Conservation (phyloP, 2,329 filamentous ascomycete species). For the Arthrobotrys entomopaga region DNA sequence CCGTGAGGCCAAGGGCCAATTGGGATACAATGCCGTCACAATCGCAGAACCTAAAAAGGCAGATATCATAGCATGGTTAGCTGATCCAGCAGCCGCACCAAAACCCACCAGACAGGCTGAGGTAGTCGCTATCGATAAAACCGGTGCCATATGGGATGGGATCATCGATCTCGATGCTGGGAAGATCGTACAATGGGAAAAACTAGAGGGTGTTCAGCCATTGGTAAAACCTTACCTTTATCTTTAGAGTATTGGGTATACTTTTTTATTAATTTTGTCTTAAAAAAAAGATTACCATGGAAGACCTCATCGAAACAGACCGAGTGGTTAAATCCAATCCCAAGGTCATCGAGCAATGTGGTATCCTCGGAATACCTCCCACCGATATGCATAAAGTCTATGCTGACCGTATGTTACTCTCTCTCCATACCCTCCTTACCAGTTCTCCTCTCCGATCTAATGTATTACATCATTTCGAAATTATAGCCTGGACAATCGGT, state of each 20-base stretch:
- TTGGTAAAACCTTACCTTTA: conserved; percentile 67
- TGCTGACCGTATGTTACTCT: conserved; percentile 78
- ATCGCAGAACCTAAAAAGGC: conserved; percentile 86
- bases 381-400: conserved; percentile 95
- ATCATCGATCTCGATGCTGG: conserved; percentile 75
- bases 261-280: conserved; percentile 14
- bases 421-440: not conserved
- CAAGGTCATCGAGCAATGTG: conserved; percentile 90
- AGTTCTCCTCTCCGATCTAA: not conserved
- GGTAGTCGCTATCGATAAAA: conserved; percentile 81
- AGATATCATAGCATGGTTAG: conserved; percentile 83
- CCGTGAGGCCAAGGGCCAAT: conserved; percentile 73
- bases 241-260: too few species aligned
- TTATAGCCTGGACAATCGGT: conserved; percentile 85
- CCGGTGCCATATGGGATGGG: conserved; percentile 83
- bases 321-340: conserved; percentile 78
- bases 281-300: conserved; percentile 78
- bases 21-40: conserved; percentile 87
- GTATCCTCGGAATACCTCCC: conserved; percentile 79
- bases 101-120: conserved; percentile 79
- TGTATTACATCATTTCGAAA: conserved; percentile 1
- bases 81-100: conserved; percentile 69
- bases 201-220: conserved; percentile 80
- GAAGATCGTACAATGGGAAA: conserved; percentile 78
- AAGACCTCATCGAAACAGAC: conserved; percentile 85